phyloP scores from a whole-genome alignment of 768 basidiomycete genomes.

The Kwoniella sp. region DNA sequence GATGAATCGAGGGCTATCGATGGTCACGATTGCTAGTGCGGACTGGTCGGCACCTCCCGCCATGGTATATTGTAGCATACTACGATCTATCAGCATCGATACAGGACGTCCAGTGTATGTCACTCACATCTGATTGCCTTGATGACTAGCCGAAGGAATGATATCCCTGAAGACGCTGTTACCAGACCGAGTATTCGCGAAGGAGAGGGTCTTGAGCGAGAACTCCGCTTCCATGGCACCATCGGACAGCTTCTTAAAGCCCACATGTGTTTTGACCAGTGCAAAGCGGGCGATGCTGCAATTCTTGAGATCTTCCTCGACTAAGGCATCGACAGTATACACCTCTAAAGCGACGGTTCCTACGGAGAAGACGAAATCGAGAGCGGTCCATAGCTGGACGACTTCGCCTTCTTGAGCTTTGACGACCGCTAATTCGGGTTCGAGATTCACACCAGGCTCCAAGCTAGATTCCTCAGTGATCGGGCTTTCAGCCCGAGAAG shows the following conservation, averaged over 20 bases:
- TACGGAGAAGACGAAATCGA: slow-evolving; percentile 75
- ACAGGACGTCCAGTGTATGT: not conserved
- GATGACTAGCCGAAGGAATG: slow-evolving; percentile 85
- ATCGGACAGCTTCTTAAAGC: slow-evolving; percentile 78
- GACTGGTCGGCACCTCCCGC: slow-evolving; percentile 65
- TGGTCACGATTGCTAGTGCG: slow-evolving; percentile 76
- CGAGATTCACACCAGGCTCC: slow-evolving; percentile 51
- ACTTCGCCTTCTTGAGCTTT: slow-evolving; percentile 38
- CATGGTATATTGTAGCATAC: slow-evolving; percentile 82
- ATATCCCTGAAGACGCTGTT: slow-evolving; percentile 88
- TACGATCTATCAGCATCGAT: slow-evolving; percentile 10
- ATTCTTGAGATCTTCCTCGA: slow-evolving; percentile 65
- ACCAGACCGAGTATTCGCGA: slow-evolving; percentile 83
- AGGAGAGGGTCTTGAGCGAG: slow-evolving; percentile 84
- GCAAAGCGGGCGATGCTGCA: slow-evolving; percentile 85
- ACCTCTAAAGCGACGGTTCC: slow-evolving; percentile 78
- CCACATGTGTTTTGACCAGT: slow-evolving; percentile 73
- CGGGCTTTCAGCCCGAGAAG: slow-evolving; percentile 22
- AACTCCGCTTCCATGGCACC: slow-evolving; percentile 85
- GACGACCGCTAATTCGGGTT: slow-evolving; percentile 56
- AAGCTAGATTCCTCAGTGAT: slow-evolving; percentile 4
- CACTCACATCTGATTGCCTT: slow-evolving; percentile 72
- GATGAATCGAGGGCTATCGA: slow-evolving; percentile 90
- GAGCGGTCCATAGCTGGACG: slow-evolving; percentile 65
- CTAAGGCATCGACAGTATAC: slow-evolving; percentile 70